A percentile compares a stretch with the other conserved stretches of the same genome.
phyloP scores from a whole-genome alignment of 129 eudicot species.

The Flaveria bidentis region DNA sequence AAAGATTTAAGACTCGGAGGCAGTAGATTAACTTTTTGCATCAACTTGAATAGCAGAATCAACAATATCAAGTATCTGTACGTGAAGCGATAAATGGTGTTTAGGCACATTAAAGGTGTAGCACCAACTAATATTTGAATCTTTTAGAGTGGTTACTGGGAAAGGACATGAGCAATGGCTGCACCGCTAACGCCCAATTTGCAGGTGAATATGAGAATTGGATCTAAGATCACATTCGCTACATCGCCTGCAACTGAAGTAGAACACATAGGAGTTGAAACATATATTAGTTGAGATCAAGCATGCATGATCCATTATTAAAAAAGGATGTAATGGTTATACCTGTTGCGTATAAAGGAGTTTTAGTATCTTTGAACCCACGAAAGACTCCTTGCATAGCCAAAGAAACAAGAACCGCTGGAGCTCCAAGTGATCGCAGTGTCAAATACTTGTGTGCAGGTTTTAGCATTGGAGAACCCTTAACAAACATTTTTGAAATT shows the following conservation, averaged over 20 bases:
- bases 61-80: constrained; percentile 52
- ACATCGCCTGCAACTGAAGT: constrained; percentile 60
- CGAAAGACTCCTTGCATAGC: constrained; percentile 62
- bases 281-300: neutral
- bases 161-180: constrained; percentile 80
- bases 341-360: constrained; percentile 70
- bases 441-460: constrained; percentile 47
- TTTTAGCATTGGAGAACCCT: constrained; percentile 45
- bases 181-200: constrained; percentile 72
- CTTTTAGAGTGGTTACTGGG: constrained; percentile 45
- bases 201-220: constrained; percentile 58
- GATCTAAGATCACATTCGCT: constrained; percentile 60
- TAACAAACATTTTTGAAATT: neutral
- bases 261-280: neutral
- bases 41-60: constrained; percentile 47
- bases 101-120: neutral
- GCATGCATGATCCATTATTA: neutral
- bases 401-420: constrained; percentile 56
- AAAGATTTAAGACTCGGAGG: constrained; percentile 53
- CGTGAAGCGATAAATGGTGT: neutral
- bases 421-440: constrained; percentile 48
- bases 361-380: constrained; percentile 53
- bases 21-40: constrained; percentile 49
- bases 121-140: neutral
- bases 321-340: neutral